Evolutionary conservation across 2,329 filamentous ascomycete genomes (phyloP).

Genomic region (Fusarium piperis): DNA sequence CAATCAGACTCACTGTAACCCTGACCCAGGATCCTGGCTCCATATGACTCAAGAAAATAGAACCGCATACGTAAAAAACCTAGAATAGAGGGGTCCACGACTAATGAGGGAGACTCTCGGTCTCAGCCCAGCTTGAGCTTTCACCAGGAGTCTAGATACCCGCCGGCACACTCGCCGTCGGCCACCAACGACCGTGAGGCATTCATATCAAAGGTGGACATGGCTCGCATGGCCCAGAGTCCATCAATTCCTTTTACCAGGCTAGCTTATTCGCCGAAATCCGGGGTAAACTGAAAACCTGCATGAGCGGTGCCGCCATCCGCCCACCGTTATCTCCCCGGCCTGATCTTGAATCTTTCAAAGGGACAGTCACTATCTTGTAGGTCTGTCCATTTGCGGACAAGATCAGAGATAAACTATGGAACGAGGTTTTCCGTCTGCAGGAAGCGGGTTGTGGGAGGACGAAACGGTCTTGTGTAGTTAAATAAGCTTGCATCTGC

Average conservation of each 20-base stretch:
- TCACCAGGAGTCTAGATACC: conserved; percentile 1
- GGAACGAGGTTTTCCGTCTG: not conserved
- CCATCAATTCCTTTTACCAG: conserved; percentile 9
- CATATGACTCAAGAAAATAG: conserved; percentile 24
- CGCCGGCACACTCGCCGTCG: conserved; percentile 25
- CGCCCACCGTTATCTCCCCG: conserved; percentile 26
- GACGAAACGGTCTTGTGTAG: not conserved
- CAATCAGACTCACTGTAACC: conserved; percentile 1
- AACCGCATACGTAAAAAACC: conserved; percentile 24
- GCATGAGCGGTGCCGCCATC: not conserved
- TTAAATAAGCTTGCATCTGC: conserved; percentile 14
- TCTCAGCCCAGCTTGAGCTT: not conserved
- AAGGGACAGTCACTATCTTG: conserved; percentile 16
- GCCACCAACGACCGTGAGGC: conserved; percentile 1
- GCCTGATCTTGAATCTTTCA: not conserved
- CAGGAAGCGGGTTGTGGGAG: not conserved
- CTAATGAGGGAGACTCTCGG: not conserved
- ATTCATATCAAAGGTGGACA: conserved; percentile 21
- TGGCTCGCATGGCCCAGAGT: not conserved
- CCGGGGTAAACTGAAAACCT: conserved; percentile 18
- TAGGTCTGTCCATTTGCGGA: not conserved
- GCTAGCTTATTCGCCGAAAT: conserved; percentile 10
- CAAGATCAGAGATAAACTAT: conserved; percentile 6
- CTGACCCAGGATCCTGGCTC: not conserved
- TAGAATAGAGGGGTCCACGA: not conserved